Base-by-base conservation (phyloP, 2,329 filamentous ascomycete genomes). In the Penicillium sclerotiorum region DNA sequence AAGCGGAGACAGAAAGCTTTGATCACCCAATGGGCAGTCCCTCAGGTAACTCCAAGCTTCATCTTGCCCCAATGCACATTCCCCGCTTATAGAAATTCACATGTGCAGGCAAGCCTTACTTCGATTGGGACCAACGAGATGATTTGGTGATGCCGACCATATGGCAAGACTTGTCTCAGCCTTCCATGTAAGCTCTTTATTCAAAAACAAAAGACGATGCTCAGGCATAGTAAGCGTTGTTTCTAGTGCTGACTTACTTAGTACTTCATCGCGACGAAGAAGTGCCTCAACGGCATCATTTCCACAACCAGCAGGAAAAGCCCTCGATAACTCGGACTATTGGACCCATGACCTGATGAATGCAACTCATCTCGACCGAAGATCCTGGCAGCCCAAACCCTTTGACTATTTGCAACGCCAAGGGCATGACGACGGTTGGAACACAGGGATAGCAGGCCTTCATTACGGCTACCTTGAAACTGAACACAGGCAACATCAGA, bases 41-140 rank as follows among this genome's bases (percentile, higher is more conserved):
- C 17, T 39, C 40, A 11, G 47, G 47, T 50, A 47, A 35, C 12
- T n/a, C n/a, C n/a, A n/a, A n/a, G n/a, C n/a, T n/a, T n/a, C n/a
- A n/a, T n/a, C n/a, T n/a, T n/a, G n/a, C n/a, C n/a, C n/a, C n/a
- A n/a, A n/a, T n/a, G n/a, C n/a, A n/a, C n/a, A n/a, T n/a, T n/a
- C n/a, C n/a, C n/a, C n/a, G n/a, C n/a, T n/a, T n/a, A n/a, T n/a
- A n/a, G n/a, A n/a, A n/a, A n/a, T n/a, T n/a, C n/a, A n/a, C n/a
- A n/a, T n/a, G n/a, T n/a, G n/a, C n/a, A 50, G 47, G 41, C 2
- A 18, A 50, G 25, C 8, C 41, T 5, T 33, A 41, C 25, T 45
- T 25, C 15, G 36, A 50, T 25, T 50, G 47, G 41, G 47, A 50
- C 27, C 9, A 17, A n/a, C 40, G 33, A 27, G 40, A 41, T 5